Percentiles rank a stretch among this genome's conserved stretches.
These are phyloP conservation scores for Acanthamoeba healyi DNA, from an alignment of 208 protist genomes.

Conservation along the genomic window DNA sequence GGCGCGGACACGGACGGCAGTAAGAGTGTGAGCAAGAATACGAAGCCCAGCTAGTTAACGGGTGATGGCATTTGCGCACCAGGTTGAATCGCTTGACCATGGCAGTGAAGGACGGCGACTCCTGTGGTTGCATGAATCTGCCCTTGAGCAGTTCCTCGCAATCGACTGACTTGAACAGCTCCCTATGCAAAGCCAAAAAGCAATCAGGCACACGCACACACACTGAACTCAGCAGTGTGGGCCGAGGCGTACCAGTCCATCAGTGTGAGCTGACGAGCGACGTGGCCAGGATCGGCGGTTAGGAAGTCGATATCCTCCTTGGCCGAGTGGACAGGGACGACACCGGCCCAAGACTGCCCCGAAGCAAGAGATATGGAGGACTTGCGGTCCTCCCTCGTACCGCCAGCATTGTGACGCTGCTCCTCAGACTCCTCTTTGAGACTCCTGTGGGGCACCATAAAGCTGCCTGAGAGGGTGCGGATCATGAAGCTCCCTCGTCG, in stretches of 20 bases:
- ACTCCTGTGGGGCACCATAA: background rate
- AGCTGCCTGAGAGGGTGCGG: slow-evolving; percentile 54
- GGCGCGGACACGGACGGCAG: too few species aligned
- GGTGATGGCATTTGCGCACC: background rate
- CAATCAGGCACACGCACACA: background rate
- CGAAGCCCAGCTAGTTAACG: too few species aligned
- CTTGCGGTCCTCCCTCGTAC: background rate
- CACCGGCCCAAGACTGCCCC: slow-evolving; percentile 3
- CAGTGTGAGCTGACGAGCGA: slow-evolving; percentile 41
- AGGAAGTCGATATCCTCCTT: slow-evolving; percentile 61
- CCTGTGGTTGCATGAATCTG: slow-evolving; percentile 13
- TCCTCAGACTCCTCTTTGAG: slow-evolving; percentile 22
- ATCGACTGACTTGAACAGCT: slow-evolving; percentile 8
- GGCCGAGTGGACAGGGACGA: slow-evolving; percentile 14
- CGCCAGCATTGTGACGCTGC: background rate
- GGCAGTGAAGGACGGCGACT: slow-evolving; percentile 18
- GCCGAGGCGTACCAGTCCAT: slow-evolving; percentile 11
- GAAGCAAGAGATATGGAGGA: background rate
- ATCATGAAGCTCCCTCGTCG: slow-evolving; percentile 66
- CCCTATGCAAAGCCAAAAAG: background rate
- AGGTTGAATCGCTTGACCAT: slow-evolving; percentile 66
- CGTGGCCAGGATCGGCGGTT: slow-evolving; percentile 11
- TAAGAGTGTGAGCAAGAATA: background rate
- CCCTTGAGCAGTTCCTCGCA: slow-evolving; percentile 39
- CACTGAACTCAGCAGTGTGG: background rate